phyloP scores from a whole-genome alignment of 2,329 filamentous ascomycete species.

The Orbilia ellipsospora region DNA sequence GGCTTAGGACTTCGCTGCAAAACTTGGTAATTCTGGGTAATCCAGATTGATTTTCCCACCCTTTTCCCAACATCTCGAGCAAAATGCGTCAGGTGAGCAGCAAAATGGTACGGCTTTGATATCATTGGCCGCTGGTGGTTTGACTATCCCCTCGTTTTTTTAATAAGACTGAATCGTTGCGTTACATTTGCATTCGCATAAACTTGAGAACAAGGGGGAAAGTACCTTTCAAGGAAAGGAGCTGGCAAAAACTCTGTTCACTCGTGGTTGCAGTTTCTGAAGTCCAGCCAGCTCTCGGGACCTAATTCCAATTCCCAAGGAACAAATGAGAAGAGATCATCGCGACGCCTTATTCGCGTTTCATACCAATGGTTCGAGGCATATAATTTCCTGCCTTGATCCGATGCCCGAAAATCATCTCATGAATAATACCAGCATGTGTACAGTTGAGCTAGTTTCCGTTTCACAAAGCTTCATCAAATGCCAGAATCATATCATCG shows the following conservation, averaged over 20 bases:
- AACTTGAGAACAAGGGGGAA: constrained; percentile 43
- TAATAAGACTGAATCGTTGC: constrained; percentile 41
- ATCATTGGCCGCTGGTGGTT: constrained; percentile 43
- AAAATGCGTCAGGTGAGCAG: constrained; percentile 54
- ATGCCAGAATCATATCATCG: constrained; percentile 17
- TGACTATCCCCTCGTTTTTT: constrained; percentile 46
- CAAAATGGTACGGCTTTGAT: constrained; percentile 39
- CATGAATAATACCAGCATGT: background rate
- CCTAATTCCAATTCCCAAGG: constrained; percentile 48
- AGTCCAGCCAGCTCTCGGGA: constrained; percentile 6
- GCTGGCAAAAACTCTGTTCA: background rate
- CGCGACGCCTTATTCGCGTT: constrained; percentile 51
- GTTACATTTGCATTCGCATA: constrained; percentile 55
- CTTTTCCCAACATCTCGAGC: constrained; percentile 43
- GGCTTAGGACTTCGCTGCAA: constrained; percentile 50
- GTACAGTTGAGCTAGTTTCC: background rate
- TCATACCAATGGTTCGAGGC: constrained; percentile 35
- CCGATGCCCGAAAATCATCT: constrained; percentile 7
- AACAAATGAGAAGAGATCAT: constrained; percentile 28
- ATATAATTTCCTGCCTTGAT: constrained; percentile 18
- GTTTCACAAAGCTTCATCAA: constrained; percentile 13
- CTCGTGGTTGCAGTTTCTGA: constrained; percentile 2
- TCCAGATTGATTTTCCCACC: constrained; percentile 41
- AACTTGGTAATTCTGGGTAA: constrained; percentile 54
- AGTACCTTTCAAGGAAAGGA: constrained; percentile 11